Evolutionary conservation across 106 monocot species (phyloP), one percentile per base, ranked within the genome.

Genomic region (Dendrobium chrysotoxum): DNA sequence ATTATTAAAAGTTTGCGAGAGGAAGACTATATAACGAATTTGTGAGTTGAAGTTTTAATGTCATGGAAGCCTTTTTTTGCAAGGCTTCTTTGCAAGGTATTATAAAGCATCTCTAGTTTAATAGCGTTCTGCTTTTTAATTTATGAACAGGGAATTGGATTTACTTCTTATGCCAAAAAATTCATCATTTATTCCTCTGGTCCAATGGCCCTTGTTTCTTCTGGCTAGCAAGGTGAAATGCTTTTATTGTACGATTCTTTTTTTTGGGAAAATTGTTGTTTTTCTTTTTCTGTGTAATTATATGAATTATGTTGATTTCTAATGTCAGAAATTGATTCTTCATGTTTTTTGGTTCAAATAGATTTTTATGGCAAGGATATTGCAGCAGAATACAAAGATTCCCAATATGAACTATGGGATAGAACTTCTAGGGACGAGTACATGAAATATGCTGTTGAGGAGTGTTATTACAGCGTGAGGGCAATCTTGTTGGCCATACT

Each of bases 341-440:
- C 23, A 0, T 15, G 77, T 61, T 67, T 41, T 70, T 84, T 81
- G 39, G 28, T 82, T 75, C 28, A 78, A 80, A 65, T 82, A 96
- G 96, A 79, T 96, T 65, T 92, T 94, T 86, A 64, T 94, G 53
- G 96, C 96, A 93, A 79, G 86, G 96, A 96, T 81, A 92, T 94
- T 80, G 96, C 96, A n/a, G 66, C 81, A 8, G 96, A 96, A 64
- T 83, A 64, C 80, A 90, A 85, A 42, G 88, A 88, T 53, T 90
- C 86, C 41, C 92, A 90, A 80, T 92, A 90, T 75, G 93, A 89
- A 47, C 86, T 96, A 0, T 96, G 93, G 96, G 85, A 89, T 50
- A 92, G 85, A 86, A 96, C 94, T 77, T 86, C 90, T 66, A 86
- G 85, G 77, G 96, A 96, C 85, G 93, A 96, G n/a, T 92, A 90